Base-by-base conservation (phyloP, 768 basidiomycete species). In the Rhodotorula toruloides region DNA sequence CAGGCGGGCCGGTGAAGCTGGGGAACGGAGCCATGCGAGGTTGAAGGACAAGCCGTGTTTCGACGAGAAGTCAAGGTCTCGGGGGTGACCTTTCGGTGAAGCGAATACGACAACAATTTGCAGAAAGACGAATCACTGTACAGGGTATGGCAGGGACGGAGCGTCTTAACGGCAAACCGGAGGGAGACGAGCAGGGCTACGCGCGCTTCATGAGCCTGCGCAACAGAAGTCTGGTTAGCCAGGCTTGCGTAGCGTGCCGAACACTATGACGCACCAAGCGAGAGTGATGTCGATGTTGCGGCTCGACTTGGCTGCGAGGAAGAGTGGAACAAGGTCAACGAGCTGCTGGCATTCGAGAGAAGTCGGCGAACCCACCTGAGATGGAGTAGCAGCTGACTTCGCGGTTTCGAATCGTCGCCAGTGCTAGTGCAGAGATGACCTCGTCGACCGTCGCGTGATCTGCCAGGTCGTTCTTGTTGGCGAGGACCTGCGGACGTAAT, bases 371-470 rank as follows among this genome's bases (percentile, higher is more conserved):
- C 61, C 11, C 56, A 63, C 63, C 63, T 4, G 65, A 67, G 22
- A 71, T 60, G 3, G 65, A 63, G 50, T 71, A 71, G 43, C 62
- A 63, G 44, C 61, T 63, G 11, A 71, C 70, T 40, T 71, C 70
- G 25, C 70, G 54, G 44, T 71, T 65, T 11, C 31, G 22, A 29
- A 71, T 58, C 5, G 32, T 32, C 17, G 39, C 14, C n/a, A 71
- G n/a, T 0, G 49, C 61, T 2, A 71, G 43, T 13, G 47, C 65
- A 43, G 54, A 25, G 50, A 71, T 71, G 25, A 71, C 36, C 40
- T 67, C 61, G 54, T 71, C 58, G 37, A 71, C 62, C 17, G 36
- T 36, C 0, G 70, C 65, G 29, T 71, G 70, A 0, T 31, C 43
- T 16, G 52, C 39, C 6, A 71, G 17, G 44, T 71, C 70, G 42